Evolutionary conservation across 495 filamentous ascomycete species (phyloP).

Genomic region (Jackrogersella multiformis): DNA sequence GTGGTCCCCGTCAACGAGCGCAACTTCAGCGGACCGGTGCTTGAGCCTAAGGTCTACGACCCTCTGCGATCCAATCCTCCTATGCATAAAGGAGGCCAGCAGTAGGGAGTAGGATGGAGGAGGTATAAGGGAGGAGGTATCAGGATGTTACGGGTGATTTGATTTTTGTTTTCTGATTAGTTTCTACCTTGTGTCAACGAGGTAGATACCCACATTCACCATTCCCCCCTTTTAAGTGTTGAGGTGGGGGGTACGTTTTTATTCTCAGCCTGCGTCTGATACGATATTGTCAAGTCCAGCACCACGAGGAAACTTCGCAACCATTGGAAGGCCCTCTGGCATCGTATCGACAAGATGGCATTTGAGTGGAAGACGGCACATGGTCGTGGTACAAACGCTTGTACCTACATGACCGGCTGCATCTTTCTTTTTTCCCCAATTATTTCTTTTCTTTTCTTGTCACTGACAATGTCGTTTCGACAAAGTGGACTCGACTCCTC

Average conservation of each 20-base stretch:
- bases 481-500: too few species aligned
- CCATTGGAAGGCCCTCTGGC: background rate
- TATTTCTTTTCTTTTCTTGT: background rate
- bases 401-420: background rate
- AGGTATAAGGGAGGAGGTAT: too few species aligned
- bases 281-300: background rate
- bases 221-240: too few species aligned
- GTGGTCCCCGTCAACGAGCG: conserved; percentile 4
- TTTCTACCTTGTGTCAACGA: too few species aligned
- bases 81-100: background rate
- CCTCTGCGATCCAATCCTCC: background rate
- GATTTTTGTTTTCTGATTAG: too few species aligned
- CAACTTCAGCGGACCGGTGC: conserved; percentile 25
- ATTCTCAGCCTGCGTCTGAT: background rate
- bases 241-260: too few species aligned
- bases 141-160: too few species aligned
- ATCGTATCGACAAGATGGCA: background rate
- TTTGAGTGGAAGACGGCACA: background rate
- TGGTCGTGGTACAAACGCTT: background rate
- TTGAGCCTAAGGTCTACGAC: conserved; percentile 30
- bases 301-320: background rate
- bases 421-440: background rate
- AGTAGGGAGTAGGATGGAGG: too few species aligned
- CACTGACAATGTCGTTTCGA: background rate
- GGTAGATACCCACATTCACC: too few species aligned